Evolutionary conservation across 176 grass and related monocot genomes (phyloP).

Genomic region (Bromus sterilis): DNA sequence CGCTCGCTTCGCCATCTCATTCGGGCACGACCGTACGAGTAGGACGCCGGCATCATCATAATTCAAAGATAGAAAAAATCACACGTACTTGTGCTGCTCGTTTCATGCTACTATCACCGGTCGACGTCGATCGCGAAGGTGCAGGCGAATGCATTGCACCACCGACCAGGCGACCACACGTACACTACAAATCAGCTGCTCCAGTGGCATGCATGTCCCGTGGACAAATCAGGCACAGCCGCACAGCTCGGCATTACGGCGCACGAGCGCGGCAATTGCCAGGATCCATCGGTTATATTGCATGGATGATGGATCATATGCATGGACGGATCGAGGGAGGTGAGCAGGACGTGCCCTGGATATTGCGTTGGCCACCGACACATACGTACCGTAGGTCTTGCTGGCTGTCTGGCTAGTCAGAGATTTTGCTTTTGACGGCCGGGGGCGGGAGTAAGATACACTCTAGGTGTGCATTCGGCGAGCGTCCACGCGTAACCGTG

Average conservation of each 20-base stretch:
- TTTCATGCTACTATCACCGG: background rate
- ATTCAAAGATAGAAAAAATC: background rate
- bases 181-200: background rate
- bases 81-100: too few species aligned
- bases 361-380: background rate
- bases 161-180: background rate
- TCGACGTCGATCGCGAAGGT: background rate
- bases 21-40: background rate
- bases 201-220: background rate
- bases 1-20: background rate
- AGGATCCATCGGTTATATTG: background rate
- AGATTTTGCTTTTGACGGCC: background rate
- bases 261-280: conserved; percentile 14
- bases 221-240: background rate
- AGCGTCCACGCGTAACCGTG: too few species aligned
- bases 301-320: too few species aligned
- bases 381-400: background rate
- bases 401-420: background rate
- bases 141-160: background rate
- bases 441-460: too few species aligned
- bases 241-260: too few species aligned
- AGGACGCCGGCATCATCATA: background rate
- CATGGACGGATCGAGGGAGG: too few species aligned
- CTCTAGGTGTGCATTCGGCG: too few species aligned
- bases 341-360: too few species aligned